Base-by-base conservation (phyloP, 2,329 filamentous ascomycete genomes). In the Hyphodiscus sp. region DNA sequence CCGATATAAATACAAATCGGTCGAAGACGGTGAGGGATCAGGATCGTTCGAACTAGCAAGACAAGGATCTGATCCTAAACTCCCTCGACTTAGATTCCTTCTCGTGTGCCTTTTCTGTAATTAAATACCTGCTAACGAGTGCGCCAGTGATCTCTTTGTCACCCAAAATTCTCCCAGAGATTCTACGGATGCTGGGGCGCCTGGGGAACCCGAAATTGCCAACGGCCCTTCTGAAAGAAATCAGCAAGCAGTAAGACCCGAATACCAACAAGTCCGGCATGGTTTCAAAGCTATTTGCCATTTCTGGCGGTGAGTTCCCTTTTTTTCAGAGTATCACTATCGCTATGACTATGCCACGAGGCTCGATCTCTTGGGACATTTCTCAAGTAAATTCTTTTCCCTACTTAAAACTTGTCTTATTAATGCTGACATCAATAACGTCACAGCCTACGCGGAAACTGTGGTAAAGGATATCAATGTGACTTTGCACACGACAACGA, bases 141-240 rank as follows among this genome's bases (percentile, higher is more conserved):
- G 19, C 19, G 41, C 41, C 41, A 42, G 19, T 45, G 42, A 45
- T 57, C 38, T 41, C 53, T 50, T 41, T 57, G 52, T 19, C 18
- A 13, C 3, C 20, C 42, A 38, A n/a, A 38, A 38, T 38, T 38
- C 33, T 13, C 33, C 33, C 2, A 38, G 11, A n/a, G 33, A 10
- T n/a, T n/a, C 33, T n/a, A 5, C 13, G 10, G 47, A 49, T 11
- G 20, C 16, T 20, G 20, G 47, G 47, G 47, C 38, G 41, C 16
- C 20, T 41, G 41, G 30, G 23, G 23, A 26, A 13, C 16, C 11
- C 7, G 47, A 18, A 20, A 11, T 38, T 6, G 11, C 33, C 33
- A 15, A 38, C 16, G 13, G 33, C 33, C 33, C 33, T 38, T 10
- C 4, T n/a, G 5, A 2, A 15, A 4, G 13, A 13, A 38, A 13